These are phyloP conservation scores for Mycena filopes DNA, from an alignment of 768 basidiomycete species.

Conservation along the genomic window DNA sequence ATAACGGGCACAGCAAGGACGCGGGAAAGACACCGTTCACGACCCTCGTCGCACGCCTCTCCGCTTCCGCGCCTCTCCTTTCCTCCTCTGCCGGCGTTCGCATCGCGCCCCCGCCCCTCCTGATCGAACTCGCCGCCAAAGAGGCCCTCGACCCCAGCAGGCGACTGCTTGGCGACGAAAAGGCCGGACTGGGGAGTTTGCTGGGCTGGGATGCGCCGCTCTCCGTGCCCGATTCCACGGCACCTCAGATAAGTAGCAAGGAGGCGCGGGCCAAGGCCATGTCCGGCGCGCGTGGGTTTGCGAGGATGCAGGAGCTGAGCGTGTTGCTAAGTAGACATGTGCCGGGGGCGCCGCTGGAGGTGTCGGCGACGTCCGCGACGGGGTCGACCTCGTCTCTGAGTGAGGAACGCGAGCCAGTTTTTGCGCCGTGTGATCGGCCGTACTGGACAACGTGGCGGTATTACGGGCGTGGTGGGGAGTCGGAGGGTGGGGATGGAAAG, in stretches of 20 bases:
- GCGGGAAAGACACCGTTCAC: conserved; percentile 47
- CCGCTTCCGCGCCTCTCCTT: conserved; percentile 50
- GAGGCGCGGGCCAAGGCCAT: conserved; percentile 56
- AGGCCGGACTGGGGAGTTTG: conserved; percentile 59
- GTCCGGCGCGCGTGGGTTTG: conserved; percentile 62
- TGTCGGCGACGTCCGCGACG: conserved; percentile 34
- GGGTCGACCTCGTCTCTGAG: conserved; percentile 29
- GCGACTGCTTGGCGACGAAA: conserved; percentile 66
- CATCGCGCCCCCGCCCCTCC: conserved; percentile 58
- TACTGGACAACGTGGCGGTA: conserved; percentile 64
- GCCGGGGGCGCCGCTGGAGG: conserved; percentile 10
- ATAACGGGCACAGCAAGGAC: conserved; percentile 9
- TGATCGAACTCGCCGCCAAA: conserved; percentile 61
- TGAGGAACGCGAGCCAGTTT: conserved; percentile 27
- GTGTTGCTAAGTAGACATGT: conserved; percentile 60
- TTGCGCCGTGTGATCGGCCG: conserved; percentile 56
- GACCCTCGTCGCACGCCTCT: conserved; percentile 52
- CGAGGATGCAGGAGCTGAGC: conserved; percentile 66
- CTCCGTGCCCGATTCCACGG: too few species aligned
- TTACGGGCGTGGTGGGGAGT: conserved; percentile 46
- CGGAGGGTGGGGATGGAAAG: conserved; percentile 30
- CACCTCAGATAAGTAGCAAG: conserved; percentile 31
- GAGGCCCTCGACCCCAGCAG: conserved; percentile 52
- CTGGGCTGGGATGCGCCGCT: conserved; percentile 66
- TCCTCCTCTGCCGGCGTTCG: conserved; percentile 65